Base-by-base conservation (phyloP, 202 grass and related monocot species). In the Digitaria exilis region DNA sequence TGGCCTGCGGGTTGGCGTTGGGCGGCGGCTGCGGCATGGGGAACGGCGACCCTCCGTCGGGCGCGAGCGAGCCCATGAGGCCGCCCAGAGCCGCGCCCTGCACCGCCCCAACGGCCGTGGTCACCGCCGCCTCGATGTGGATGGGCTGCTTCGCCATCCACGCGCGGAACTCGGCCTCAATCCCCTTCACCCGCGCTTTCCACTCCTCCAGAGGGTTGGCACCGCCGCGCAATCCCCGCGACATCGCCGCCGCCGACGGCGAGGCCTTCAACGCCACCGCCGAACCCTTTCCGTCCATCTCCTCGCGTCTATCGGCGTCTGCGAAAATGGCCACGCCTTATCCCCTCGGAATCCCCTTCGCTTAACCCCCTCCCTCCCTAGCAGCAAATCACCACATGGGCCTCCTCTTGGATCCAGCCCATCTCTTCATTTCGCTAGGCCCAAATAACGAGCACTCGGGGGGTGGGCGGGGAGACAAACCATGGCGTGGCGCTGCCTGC, bases 61-160 rank as follows among this genome's bases (percentile, higher is more conserved):
- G 77, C 13, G 90, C 55, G 50, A 97, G 82, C 44, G 92, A 87
- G 9, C 95, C 92, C 88, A 97, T 94, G 79, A 97, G 90, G 1
- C 79, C 88, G 12, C 95, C 88, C 24, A 97, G 88, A 16, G 92
- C 95, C 4, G 79, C 95, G 4, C 95, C 95, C 86, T 97, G 92
- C 68, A 88, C 82, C 65, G 88, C 95, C 69, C 89, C 90, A 56
- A 88, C 86, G 21, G 86, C 90, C 54, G 92, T 95, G 63, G 73
- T 73, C n/a, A 95, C 86, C 32, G 73, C 84, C 2, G 95, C 95
- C 86, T 97, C 95, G 76, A 95, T 35, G 3, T 90, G 86, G 73
- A 90, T 87, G 25, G 95, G 92, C 73, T 97, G 95, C 49, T 77
- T 79, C n/a, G 88, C 90, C 65, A 95, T 86, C 92, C 95, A 97